Evolutionary conservation across 192 early-diverging fungal genomes (phyloP).

Genomic region (Coemansia sp.): DNA sequence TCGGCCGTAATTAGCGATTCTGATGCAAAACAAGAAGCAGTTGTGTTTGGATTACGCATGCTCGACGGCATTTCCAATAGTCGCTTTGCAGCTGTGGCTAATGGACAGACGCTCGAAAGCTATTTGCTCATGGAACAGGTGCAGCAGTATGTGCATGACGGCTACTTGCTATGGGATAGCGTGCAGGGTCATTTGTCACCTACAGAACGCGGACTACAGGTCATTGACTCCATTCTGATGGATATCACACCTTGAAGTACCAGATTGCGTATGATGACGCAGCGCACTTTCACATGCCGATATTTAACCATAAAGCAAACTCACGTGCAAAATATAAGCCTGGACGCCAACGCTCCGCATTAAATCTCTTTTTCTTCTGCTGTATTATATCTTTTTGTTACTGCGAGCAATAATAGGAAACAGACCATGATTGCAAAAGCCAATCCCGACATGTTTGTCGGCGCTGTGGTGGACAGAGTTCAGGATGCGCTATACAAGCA

Average conservation of each 20-base stretch:
- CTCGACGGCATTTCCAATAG: constrained; percentile 34
- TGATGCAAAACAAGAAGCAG: constrained; percentile 35
- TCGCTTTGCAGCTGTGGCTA: constrained; percentile 18
- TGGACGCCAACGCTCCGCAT: neutral
- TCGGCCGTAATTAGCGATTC: neutral
- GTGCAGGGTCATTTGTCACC: constrained; percentile 17
- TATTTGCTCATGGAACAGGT: constrained; percentile 39
- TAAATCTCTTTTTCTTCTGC: neutral
- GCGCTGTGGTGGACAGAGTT: constrained; percentile 25
- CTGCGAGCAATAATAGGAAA: neutral
- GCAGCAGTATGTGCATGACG: constrained; percentile 12
- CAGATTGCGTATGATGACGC: constrained; percentile 12
- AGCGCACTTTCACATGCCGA: constrained; percentile 13
- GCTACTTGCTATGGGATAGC: constrained; percentile 17
- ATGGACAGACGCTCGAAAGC: constrained; percentile 15
- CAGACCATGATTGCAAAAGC: constrained; percentile 30
- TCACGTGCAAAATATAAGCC: neutral
- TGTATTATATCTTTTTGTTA: neutral
- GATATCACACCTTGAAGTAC: constrained; percentile 29
- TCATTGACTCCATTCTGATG: constrained; percentile 37
- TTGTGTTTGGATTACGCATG: constrained; percentile 56
- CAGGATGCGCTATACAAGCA: constrained; percentile 28
- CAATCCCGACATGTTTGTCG: constrained; percentile 35
- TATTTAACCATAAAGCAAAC: neutral
- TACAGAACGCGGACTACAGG: constrained; percentile 36